Conservation (phyloP, 768 basidiomycete genomes). For the Kwoniella dejecticola region DNA sequence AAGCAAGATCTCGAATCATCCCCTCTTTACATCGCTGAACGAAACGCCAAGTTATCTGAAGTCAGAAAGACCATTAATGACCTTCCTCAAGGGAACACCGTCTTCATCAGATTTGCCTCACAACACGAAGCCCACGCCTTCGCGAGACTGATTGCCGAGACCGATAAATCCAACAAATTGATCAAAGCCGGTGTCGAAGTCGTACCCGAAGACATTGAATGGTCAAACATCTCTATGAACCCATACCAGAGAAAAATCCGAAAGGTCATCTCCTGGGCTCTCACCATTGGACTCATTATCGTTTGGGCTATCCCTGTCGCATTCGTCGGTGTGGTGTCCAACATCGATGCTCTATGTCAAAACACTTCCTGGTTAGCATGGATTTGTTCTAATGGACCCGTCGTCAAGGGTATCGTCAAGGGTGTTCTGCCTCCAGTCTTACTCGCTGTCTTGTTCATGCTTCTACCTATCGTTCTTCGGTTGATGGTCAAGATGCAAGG, state of each 20-base stretch:
- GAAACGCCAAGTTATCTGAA: constrained; percentile 43
- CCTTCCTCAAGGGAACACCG: constrained; percentile 47
- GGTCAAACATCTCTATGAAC: constrained; percentile 54
- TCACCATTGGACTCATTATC: constrained; percentile 55
- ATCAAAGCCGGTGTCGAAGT: constrained; percentile 51
- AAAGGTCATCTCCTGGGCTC: constrained; percentile 47
- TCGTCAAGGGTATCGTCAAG: constrained; percentile 51
- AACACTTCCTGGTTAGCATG: constrained; percentile 51
- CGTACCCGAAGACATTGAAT: constrained; percentile 55
- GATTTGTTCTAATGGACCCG: constrained; percentile 46
- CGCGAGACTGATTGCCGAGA: constrained; percentile 42
- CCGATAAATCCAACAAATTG: constrained; percentile 46
- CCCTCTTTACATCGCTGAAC: constrained; percentile 50
- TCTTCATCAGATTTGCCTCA: constrained; percentile 50
- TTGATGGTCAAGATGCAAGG: constrained; percentile 50
- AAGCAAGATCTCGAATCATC: constrained; percentile 52
- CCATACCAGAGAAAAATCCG: constrained; percentile 49
- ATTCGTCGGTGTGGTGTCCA: constrained; percentile 55
- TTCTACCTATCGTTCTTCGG: constrained; percentile 54
- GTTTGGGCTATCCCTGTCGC: constrained; percentile 55
- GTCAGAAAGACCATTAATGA: constrained; percentile 37
- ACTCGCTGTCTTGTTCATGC: constrained; percentile 55
- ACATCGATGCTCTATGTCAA: constrained; percentile 52
- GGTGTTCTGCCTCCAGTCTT: constrained; percentile 55
- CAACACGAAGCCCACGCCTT: constrained; percentile 55